Base-by-base conservation (phyloP, 1,139 yeast species). In the Suzukiozyma palmioleophila region DNA sequence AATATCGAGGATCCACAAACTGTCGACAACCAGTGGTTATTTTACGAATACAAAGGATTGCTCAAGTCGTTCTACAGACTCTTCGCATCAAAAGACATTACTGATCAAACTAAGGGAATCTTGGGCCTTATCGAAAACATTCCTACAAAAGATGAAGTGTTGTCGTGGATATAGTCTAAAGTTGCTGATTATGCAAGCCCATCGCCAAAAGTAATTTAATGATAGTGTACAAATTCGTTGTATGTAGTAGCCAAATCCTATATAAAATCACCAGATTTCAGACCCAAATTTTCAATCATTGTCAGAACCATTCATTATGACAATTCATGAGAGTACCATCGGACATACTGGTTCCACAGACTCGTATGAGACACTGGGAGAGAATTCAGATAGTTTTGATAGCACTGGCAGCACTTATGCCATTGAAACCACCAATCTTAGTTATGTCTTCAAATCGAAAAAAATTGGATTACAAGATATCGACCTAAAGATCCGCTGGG, bases 381-480 rank as follows among this genome's bases (percentile, higher is more conserved):
- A 18, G 22, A 18, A 18, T 18, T 4, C 22, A 18, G 22, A 18
- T 18, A 18, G 7, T 18, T 18, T 18, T 18, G 22, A 4, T 18
- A 7, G 22, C 7, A 5, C 7, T 18, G 22, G 22, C 22, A 18
- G 7, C 7, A 18, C 22, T 3, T 46, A 59, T 22, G 87, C 92
- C 39, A 79, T 89, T 22, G 82, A 77, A 49, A 83, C 94, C 1
- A 65, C 68, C 11, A 62, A 79, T 39, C 69, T 92, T 38, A 77
- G 83, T 2, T 92, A 89, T 59, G 78, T 75, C 36, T 92, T 86
- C 55, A 78, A 86, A 0, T 60, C 65, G 3, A 67, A 71, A n/a
- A 74, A 75, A 36, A 77, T 87, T 4, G 95, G 96, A 0, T 69
- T 92, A 22, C 75, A 76, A 29, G 72, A 85, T 37, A 74, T 90